Conservation (phyloP, 164 flowering plant species). For the Macadamia integrifolia region DNA sequence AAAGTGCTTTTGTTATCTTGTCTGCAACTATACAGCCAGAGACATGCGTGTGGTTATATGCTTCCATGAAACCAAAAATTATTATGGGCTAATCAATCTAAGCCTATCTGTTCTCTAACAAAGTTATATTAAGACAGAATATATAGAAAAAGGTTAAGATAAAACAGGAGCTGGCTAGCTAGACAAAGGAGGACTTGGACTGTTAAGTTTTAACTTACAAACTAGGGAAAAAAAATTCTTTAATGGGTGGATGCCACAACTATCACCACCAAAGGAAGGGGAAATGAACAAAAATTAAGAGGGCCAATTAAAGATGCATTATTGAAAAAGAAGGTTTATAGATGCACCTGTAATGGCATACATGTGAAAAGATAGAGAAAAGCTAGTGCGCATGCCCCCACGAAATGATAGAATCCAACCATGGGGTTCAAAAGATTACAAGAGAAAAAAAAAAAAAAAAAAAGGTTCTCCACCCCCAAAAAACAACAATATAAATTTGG, state of each 20-base stretch:
- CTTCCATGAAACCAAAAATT: neutral
- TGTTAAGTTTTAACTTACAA: no score
- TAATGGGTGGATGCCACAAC: slow-evolving; percentile 11
- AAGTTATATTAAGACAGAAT: neutral
- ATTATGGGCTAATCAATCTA: neutral
- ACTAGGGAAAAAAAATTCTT: neutral
- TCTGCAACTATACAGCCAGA: no score
- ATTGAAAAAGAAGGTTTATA: slow-evolving; percentile 12
- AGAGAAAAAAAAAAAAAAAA: no score
- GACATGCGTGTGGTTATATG: no score
- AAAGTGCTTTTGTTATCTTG: no score
- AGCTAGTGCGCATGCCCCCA: slow-evolving; percentile 18
- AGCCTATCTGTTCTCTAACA: neutral
- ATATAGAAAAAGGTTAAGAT: neutral
- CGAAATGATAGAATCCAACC: slow-evolving; percentile 4
- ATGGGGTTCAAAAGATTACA: neutral
- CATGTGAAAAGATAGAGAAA: slow-evolving; percentile 9
- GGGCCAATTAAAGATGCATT: slow-evolving; percentile 18
- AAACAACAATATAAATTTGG: neutral
- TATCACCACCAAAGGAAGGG: slow-evolving; percentile 3
- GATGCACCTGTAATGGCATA: slow-evolving; percentile 15
- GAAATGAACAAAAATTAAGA: neutral
- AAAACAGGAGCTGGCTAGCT: neutral
- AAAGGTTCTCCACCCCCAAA: no score
- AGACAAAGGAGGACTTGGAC: no score